Evolutionary conservation across 2,329 filamentous ascomycete genomes (phyloP).

Genomic region (Claviceps quebecensis): DNA sequence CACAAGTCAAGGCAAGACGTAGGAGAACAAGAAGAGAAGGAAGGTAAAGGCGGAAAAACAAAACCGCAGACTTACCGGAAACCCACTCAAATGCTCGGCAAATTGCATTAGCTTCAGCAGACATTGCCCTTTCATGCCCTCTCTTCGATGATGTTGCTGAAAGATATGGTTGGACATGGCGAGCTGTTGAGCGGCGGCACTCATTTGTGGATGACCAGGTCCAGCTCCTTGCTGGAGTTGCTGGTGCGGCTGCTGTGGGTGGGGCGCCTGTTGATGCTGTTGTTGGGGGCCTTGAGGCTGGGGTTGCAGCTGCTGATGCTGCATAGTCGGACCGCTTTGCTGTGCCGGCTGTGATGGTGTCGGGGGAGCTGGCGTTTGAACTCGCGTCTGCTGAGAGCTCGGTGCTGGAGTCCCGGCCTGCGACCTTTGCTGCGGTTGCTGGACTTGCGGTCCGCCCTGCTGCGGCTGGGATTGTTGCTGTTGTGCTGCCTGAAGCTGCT

Average conservation of each 20-base stretch:
- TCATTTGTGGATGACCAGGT: conserved; percentile 16
- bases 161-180: conserved; percentile 20
- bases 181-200: conserved; percentile 21
- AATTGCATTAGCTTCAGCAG: conserved; percentile 48
- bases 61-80: conserved; percentile 26
- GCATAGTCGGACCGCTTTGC: conserved; percentile 17
- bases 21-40: not conserved
- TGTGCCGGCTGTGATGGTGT: conserved; percentile 7
- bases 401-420: conserved; percentile 7
- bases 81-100: conserved; percentile 46
- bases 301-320: conserved; percentile 19
- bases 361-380: conserved; percentile 23
- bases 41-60: not conserved
- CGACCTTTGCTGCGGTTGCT: conserved; percentile 14
- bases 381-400: conserved; percentile 25
- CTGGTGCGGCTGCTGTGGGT: conserved; percentile 8
- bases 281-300: conserved; percentile 1
- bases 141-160: conserved; percentile 36
- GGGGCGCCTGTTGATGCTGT: not conserved
- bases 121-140: conserved; percentile 41
- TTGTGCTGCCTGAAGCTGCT: conserved; percentile 17
- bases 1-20: not conserved
- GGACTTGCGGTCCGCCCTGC: conserved; percentile 32
- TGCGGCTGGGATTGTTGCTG: conserved; percentile 29
- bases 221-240: conserved; percentile 11